phyloP scores from a whole-genome alignment of 2,329 filamentous ascomycete species.

The Penicillium capsulatum region DNA sequence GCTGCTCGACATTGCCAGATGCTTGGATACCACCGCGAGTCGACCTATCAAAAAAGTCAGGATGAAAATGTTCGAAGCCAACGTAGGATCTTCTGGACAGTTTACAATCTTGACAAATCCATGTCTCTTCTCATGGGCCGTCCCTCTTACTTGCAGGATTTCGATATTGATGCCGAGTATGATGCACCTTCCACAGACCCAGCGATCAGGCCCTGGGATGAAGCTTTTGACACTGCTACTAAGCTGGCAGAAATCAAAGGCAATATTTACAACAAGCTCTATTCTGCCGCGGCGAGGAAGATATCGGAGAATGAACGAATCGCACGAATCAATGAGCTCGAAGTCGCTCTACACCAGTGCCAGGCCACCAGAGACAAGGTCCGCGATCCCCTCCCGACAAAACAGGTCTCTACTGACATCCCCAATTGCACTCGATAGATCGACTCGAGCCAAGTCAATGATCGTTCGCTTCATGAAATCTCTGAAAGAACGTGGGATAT shows the following conservation, averaged over 20 bases:
- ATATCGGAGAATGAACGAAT: slow-evolving; percentile 2
- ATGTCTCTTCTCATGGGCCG: slow-evolving; percentile 17
- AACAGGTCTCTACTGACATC: background rate
- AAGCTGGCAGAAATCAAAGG: slow-evolving; percentile 12
- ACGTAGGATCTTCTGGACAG: slow-evolving; percentile 21
- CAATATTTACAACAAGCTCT: slow-evolving; percentile 12
- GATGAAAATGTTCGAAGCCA: slow-evolving; percentile 9
- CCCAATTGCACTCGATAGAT: slow-evolving; percentile 6
- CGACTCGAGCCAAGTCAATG: slow-evolving; percentile 8
- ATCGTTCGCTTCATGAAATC: slow-evolving; percentile 11
- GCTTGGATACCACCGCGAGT: slow-evolving; percentile 20
- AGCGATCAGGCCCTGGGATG: slow-evolving; percentile 13
- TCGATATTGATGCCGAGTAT: slow-evolving; percentile 19
- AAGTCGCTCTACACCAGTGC: slow-evolving; percentile 12
- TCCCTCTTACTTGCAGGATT: slow-evolving; percentile 17
- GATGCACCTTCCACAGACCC: slow-evolving; percentile 6
- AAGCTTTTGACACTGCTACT: slow-evolving; percentile 10
- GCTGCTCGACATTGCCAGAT: slow-evolving; percentile 20
- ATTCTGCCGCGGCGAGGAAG: slow-evolving; percentile 11
- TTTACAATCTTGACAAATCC: slow-evolving; percentile 19
- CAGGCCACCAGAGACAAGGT: slow-evolving; percentile 1
- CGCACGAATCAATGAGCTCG: slow-evolving; percentile 7
- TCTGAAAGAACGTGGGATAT: slow-evolving; percentile 18
- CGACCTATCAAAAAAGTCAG: slow-evolving; percentile 9
- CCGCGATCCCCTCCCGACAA: background rate